phyloP scores from a whole-genome alignment of 805 yeast genomes.

The Wickerhamomyces pijperi region DNA sequence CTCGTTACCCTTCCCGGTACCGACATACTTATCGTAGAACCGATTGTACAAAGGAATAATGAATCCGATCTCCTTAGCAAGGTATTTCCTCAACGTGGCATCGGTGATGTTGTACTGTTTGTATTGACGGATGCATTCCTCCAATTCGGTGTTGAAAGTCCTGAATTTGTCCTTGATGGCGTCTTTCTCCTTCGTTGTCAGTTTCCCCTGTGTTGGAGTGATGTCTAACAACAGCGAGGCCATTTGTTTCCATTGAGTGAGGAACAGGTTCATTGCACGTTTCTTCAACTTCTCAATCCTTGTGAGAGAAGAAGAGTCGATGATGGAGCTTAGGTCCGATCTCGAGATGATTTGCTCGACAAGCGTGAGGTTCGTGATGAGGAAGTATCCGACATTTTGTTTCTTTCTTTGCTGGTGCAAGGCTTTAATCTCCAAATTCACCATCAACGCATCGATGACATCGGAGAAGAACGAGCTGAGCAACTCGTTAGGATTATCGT shows the following conservation, averaged over 20 bases:
- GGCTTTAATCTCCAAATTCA: conserved; percentile 52
- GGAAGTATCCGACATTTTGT: conserved; percentile 50
- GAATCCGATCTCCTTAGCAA: conserved; percentile 62
- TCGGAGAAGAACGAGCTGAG: conserved; percentile 66
- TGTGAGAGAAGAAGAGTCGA: conserved; percentile 50
- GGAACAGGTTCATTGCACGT: conserved; percentile 59
- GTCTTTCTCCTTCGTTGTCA: conserved; percentile 66
- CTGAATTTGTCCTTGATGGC: conserved; percentile 75
- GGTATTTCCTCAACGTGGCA: conserved; percentile 45
- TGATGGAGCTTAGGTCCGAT: conserved; percentile 39
- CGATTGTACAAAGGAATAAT: conserved; percentile 78
- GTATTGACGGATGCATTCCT: conserved; percentile 58
- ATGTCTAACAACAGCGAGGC: conserved; percentile 73
- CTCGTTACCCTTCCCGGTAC: conserved; percentile 30
- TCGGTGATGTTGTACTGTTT: conserved; percentile 59
- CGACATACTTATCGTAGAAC: conserved; percentile 66
- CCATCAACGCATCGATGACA: conserved; percentile 61
- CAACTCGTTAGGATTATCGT: conserved; percentile 35
- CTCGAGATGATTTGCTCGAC: conserved; percentile 65
- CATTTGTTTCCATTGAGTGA: conserved; percentile 70
- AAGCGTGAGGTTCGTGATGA: conserved; percentile 60
- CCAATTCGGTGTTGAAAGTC: conserved; percentile 75
- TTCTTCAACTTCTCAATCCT: conserved; percentile 62
- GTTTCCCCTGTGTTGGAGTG: conserved; percentile 47
- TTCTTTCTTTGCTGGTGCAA: conserved; percentile 22